phyloP scores from a whole-genome alignment of 2,329 filamentous ascomycete species.

The Thielaviopsis punctulata region DNA sequence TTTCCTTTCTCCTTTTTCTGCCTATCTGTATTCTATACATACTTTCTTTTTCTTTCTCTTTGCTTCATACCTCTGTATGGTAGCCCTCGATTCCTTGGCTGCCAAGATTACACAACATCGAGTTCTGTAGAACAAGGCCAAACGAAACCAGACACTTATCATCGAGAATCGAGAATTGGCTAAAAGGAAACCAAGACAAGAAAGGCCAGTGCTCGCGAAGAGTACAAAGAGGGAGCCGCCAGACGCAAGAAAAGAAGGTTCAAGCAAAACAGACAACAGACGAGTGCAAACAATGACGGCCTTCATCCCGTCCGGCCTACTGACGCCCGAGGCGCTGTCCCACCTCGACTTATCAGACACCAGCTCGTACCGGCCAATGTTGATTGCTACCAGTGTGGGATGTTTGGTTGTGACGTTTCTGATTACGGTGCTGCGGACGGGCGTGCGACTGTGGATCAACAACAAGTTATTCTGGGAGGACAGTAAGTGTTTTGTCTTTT shows the following conservation, averaged over 20 bases:
- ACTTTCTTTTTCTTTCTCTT: too few species aligned
- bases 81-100: too few species aligned
- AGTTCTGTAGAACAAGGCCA: too few species aligned
- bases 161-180: too few species aligned
- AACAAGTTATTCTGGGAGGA: constrained; percentile 10
- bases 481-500: background rate
- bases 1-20: too few species aligned
- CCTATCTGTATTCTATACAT: background rate
- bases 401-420: constrained; percentile 1
- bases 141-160: too few species aligned
- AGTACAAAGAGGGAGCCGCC: too few species aligned
- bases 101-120: too few species aligned
- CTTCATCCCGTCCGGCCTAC: background rate
- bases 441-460: constrained; percentile 3
- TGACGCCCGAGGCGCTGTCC: background rate
- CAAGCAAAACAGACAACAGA: background rate
- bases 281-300: background rate
- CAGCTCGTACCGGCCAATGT: background rate
- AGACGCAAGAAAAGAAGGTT: too few species aligned
- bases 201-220: too few species aligned
- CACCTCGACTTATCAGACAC: constrained; percentile 5
- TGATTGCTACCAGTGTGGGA: background rate
- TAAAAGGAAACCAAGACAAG: too few species aligned
- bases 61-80: too few species aligned
- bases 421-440: constrained; percentile 6